Conservation (phyloP, 2,329 filamentous ascomycete genomes). For the Colletotrichum cuscutae region DNA sequence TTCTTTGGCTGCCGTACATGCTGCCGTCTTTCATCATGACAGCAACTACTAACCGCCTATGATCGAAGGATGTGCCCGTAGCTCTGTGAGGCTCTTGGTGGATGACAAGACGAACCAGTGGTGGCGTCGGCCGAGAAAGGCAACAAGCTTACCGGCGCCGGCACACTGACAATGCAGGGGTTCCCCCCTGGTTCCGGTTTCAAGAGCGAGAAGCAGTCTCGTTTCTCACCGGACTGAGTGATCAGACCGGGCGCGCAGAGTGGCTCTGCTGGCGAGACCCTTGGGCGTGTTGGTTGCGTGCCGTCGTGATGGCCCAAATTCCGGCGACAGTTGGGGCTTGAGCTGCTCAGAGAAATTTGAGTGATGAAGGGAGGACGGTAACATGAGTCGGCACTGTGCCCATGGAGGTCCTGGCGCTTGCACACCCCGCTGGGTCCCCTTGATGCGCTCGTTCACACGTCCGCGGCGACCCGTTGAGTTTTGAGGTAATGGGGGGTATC, state of each 20-base stretch:
- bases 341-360: background rate
- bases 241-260: constrained; percentile 15
- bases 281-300: background rate
- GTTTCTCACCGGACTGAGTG: background rate
- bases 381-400: constrained; percentile 13
- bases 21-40: background rate
- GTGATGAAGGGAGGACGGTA: background rate
- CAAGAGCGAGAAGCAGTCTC: background rate
- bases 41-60: background rate
- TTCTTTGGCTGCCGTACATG: background rate
- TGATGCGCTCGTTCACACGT: background rate
- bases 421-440: constrained; percentile 5
- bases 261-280: background rate
- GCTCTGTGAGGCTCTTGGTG: background rate
- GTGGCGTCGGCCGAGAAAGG: background rate
- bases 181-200: constrained; percentile 22
- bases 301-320: background rate
- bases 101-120: background rate
- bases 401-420: constrained; percentile 12
- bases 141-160: background rate
- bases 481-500: constrained; percentile 6
- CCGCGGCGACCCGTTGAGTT: constrained; percentile 15
- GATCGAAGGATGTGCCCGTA: background rate
- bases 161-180: constrained; percentile 24
- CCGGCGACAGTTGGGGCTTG: constrained; percentile 23